A percentile compares a stretch with the other conserved stretches of the same genome.
Conservation (phyloP, 192 early-diverging fungal species). For the Backusella parvicylindrica region DNA sequence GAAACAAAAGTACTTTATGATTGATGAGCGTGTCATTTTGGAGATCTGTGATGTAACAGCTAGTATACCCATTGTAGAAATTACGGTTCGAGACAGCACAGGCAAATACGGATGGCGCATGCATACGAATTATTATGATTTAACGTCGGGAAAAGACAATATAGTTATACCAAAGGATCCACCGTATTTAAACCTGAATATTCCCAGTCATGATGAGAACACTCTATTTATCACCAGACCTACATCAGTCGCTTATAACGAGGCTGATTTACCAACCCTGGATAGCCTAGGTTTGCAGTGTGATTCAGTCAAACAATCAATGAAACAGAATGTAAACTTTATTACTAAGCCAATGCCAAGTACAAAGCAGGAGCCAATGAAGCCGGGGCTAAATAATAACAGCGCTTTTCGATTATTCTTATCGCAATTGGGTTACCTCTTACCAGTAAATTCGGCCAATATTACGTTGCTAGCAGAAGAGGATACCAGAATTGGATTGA, state of each 20-base stretch:
- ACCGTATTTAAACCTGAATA: background rate
- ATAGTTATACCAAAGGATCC: background rate
- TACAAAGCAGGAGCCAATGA: slow-evolving; percentile 17
- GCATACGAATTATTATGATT: slow-evolving; percentile 48
- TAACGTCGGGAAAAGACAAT: background rate
- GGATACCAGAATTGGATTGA: slow-evolving; percentile 50
- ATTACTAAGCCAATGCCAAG: background rate
- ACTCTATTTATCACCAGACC: background rate
- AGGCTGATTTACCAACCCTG: slow-evolving; percentile 26
- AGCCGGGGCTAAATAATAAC: slow-evolving; percentile 23
- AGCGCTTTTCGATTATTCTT: slow-evolving; percentile 58
- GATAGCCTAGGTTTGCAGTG: slow-evolving; percentile 31
- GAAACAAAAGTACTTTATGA: slow-evolving; percentile 59
- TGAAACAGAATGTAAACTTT: slow-evolving; percentile 13
- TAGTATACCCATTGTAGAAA: slow-evolving; percentile 31
- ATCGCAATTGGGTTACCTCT: slow-evolving; percentile 61
- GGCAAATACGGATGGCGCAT: slow-evolving; percentile 69
- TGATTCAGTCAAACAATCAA: slow-evolving; percentile 17
- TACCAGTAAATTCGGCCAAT: slow-evolving; percentile 47
- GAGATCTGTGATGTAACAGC: slow-evolving; percentile 51
- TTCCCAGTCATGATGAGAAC: background rate
- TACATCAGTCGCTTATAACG: background rate
- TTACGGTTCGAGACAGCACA: slow-evolving; percentile 61
- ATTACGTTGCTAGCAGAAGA: slow-evolving; percentile 59
- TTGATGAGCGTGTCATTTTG: slow-evolving; percentile 63